phyloP scores from a whole-genome alignment of 495 filamentous ascomycete species.

The Hypoxylon trugodes region DNA sequence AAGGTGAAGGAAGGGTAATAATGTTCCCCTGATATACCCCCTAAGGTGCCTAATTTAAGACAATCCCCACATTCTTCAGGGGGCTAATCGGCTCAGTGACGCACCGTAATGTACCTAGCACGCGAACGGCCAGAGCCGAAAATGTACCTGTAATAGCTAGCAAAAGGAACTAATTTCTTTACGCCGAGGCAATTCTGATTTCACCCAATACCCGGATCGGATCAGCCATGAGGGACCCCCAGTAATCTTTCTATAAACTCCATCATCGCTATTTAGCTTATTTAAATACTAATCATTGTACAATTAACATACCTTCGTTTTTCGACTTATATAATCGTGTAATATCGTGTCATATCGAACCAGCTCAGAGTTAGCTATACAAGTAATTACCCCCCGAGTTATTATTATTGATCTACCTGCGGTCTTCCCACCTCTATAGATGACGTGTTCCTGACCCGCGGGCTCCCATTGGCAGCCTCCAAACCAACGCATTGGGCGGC shows the following conservation, averaged over 20 bases:
- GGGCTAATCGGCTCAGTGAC: constrained; percentile 17
- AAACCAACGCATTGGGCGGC: constrained; percentile 34
- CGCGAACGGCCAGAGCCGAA: constrained; percentile 20
- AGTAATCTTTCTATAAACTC: no score
- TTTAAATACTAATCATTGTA: constrained; percentile 18
- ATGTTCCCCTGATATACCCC: not conserved
- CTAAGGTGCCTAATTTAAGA: constrained; percentile 20
- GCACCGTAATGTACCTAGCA: constrained; percentile 11
- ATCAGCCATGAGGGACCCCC: constrained; percentile 15
- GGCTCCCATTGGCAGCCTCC: constrained; percentile 35
- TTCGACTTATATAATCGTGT: constrained; percentile 4
- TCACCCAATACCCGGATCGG: constrained; percentile 27
- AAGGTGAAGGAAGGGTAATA: constrained; percentile 1
- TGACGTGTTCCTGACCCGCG: constrained; percentile 33
- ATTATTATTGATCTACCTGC: constrained; percentile 9
- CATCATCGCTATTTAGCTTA: constrained; percentile 8
- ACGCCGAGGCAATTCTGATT: constrained; percentile 36
- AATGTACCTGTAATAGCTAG: constrained; percentile 1
- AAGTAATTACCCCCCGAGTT: no score
- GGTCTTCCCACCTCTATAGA: constrained; percentile 26
- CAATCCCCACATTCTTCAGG: constrained; percentile 16
- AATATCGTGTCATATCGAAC: constrained; percentile 9
- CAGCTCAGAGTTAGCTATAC: constrained; percentile 9
- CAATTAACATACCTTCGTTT: not conserved
- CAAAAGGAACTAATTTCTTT: constrained; percentile 5